Base-by-base conservation (phyloP, 139 green algal genomes). In the Micractinium sp. region DNA sequence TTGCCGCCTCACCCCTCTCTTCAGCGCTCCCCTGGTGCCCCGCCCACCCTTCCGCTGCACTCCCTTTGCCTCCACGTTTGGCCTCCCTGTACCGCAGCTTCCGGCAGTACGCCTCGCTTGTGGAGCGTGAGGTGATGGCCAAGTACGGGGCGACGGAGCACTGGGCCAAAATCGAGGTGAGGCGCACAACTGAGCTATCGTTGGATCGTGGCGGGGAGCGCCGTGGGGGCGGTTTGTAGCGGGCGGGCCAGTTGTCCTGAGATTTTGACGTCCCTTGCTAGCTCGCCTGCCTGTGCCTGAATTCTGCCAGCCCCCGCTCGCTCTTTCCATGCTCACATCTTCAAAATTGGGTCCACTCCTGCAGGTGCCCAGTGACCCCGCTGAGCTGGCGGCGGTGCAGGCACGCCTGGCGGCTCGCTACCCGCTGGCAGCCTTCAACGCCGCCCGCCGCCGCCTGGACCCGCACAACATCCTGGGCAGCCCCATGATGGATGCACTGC, bases 141-240 rank as follows among this genome's bases (percentile, higher is more conserved):
- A 93, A 94, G 66, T 99, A 98, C 81, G 87, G 88, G 4, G 97
- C 96, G 13, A 85, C 92, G 2, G 95, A 95, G 94, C 98, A 99
- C 93, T 99, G 98, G 98, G 98, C 98, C 36, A 99, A 99, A 92
- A 95, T 99, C 31, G 98, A 99, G 94, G 92, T 88, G 41, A 93
- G 90, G 22, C 25, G 2, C 23, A 56, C 19, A 19, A 23, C n/a
- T 3, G 5, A 47, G 5, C 5, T 56, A 56, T 56, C 47, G 9
- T 56, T 9, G 47, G 47, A 9, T 56, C 9, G 47, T 56, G 47
- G 47, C 47, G 47, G 47, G 47, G 47, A 56, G 47, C 47, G 47
- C 47, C 9, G 47, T 9, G 47, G 47, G 47, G 47, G 47, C 5
- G 47, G 7, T 16, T 56, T 56, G 47, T 56, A 9, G 47, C 47